phyloP scores from a whole-genome alignment of 495 filamentous ascomycete genomes.

The Pseudevernia furfuracea region DNA sequence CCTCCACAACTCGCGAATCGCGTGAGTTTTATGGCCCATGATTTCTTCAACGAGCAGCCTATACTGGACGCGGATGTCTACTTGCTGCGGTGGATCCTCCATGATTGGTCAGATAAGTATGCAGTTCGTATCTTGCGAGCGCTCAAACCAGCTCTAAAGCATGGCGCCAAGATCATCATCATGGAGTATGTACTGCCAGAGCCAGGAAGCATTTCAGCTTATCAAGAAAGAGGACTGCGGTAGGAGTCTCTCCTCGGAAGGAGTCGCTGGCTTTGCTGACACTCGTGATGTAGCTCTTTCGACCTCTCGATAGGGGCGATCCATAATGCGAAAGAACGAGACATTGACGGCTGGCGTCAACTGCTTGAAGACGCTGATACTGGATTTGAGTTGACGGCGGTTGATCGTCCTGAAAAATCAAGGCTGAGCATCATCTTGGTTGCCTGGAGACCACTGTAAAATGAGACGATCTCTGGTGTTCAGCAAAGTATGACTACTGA shows the following conservation, averaged over 20 bases:
- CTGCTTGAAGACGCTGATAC: slow-evolving; percentile 21
- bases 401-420: slow-evolving; percentile 1
- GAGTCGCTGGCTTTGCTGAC: not conserved
- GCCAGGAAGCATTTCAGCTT: slow-evolving; percentile 34
- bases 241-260: slow-evolving; percentile 10
- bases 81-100: slow-evolving; percentile 41
- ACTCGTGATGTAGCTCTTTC: slow-evolving; percentile 33
- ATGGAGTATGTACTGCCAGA: slow-evolving; percentile 46
- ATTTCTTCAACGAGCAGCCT: slow-evolving; percentile 48
- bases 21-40: slow-evolving; percentile 41
- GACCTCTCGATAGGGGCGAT: slow-evolving; percentile 49
- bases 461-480: not conserved
- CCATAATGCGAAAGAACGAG: slow-evolving; percentile 49
- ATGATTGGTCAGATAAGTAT: slow-evolving; percentile 42
- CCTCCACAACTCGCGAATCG: slow-evolving; percentile 33
- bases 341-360: slow-evolving; percentile 32
- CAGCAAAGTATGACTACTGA: too few species aligned
- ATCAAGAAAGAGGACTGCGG: slow-evolving; percentile 43
- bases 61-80: slow-evolving; percentile 43
- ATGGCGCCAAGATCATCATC: slow-evolving; percentile 35
- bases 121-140: slow-evolving; percentile 33
- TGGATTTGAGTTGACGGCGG: slow-evolving; percentile 25
- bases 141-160: slow-evolving; percentile 36
- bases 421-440: slow-evolving; percentile 1
- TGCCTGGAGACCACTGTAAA: not conserved